Base-by-base conservation (phyloP, 164 flowering plant species). In the Chimonanthus salicifolius region DNA sequence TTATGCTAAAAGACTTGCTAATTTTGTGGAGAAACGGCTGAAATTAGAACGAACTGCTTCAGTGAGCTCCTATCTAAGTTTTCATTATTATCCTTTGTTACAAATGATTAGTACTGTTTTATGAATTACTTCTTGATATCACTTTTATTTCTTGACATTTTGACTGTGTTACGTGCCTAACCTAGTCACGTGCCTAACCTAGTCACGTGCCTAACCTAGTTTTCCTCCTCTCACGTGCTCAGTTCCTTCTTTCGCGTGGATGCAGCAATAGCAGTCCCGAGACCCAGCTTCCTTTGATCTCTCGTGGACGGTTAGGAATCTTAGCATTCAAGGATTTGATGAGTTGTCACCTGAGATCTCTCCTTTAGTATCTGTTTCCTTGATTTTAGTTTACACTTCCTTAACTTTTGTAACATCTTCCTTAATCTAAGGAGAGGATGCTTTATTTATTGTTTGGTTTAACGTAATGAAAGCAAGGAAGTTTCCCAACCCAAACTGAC, bases 31-130 rank as follows among this genome's bases (percentile, higher is more conserved):
- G 71, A 94, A 90, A 83, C 84, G 99, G 74, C 84, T 96, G 77
- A 90, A 94, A 83, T 77, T 86, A 80, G 99, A 96, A 79, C 83
- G 88, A 71, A 94, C 99, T 80, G 99, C 98, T 74, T 93, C 98
- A 69, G 99, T 96, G 83, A 93, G 96, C 50, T 78, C 33, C 33
- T 33, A 33, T 33, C 33, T 33, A 33, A 33, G 1, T 33, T 33
- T 33, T 33, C 33, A 33, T 33, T 33, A 33, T 33, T 33, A 33
- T 33, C 33, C 2, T 33, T 33, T 33, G 33, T 33, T 33, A 33
- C 33, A 33, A 33, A 33, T 33, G 33, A 33, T 33, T 33, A 33
- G 33, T 33, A 33, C 33, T 33, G 33, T 33, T 33, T 33, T 33
- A 33, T 33, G 33, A 33, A 33, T 33, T 33, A 33, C 33, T 33